Evolutionary conservation across 179 eudicot genomes (phyloP).

Genomic region (Nepenthes alata): DNA sequence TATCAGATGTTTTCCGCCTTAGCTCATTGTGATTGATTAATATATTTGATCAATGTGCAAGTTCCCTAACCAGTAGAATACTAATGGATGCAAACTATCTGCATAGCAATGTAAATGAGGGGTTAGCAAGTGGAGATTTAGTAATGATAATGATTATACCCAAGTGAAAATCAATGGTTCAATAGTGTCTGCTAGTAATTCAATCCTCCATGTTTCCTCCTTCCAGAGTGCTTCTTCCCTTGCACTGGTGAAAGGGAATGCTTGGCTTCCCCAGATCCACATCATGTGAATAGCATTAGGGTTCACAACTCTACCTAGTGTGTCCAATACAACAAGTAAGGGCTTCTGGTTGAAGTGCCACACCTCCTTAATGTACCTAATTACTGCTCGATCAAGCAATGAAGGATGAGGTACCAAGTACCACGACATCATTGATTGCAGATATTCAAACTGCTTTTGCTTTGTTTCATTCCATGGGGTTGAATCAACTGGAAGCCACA

Average conservation of each 20-base stretch:
- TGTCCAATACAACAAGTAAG: slow-evolving; percentile 53
- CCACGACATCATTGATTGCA: slow-evolving; percentile 52
- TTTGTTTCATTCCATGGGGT: slow-evolving; percentile 24
- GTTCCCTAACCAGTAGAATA: neutral
- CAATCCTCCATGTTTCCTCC: slow-evolving; percentile 54
- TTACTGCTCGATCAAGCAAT: slow-evolving; percentile 38
- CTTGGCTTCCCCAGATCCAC: slow-evolving; percentile 71
- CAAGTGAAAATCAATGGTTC: slow-evolving; percentile 42
- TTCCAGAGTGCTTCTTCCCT: slow-evolving; percentile 53
- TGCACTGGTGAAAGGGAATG: slow-evolving; percentile 53
- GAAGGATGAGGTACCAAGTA: slow-evolving; percentile 40
- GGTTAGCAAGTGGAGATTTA: neutral
- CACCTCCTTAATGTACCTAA: slow-evolving; percentile 39
- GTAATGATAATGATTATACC: slow-evolving; percentile 25
- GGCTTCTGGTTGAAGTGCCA: slow-evolving; percentile 53
- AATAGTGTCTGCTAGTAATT: slow-evolving; percentile 42
- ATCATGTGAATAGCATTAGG: slow-evolving; percentile 51
- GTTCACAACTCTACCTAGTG: slow-evolving; percentile 48
- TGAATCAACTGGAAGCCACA: slow-evolving; percentile 49
- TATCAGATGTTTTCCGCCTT: too few species aligned
- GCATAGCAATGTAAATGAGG: neutral
- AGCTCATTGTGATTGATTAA: too few species aligned
- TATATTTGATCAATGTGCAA: too few species aligned
- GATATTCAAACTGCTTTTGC: slow-evolving; percentile 23
- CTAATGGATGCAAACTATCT: neutral